Evolutionary conservation across 2,329 filamentous ascomycete genomes (phyloP), one percentile per base, ranked within the genome.

Genomic region (Aspergillus felis): DNA sequence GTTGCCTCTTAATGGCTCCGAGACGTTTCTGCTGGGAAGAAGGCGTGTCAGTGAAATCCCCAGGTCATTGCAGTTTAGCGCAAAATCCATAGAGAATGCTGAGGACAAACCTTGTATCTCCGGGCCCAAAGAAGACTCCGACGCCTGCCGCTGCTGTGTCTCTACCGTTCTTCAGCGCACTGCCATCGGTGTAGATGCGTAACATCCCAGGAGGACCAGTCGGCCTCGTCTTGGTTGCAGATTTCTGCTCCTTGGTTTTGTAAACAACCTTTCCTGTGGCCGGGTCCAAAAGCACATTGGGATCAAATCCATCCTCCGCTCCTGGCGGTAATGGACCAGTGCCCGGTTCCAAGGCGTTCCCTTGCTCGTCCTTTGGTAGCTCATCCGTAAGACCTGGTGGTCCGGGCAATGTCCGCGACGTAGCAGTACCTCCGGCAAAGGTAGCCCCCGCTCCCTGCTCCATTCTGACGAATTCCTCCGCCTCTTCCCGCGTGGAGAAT

Each of bases 1-100:
- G 17, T 82, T 79, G 52, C 91, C 91, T 53, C 81, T 76, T 2
- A 97, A 83, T 3, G 87, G 85, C 74, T 95, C 92, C 12, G 90
- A 90, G 25, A 96, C 76, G 67, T 89, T 89, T 64, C 85, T 87
- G 67, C 73, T 70, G 44, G 61, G 59, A 57, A 54, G 41, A 10
- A 17, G 53, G 65, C 61, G 61, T 54, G 59, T 73, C 53, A 71
- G 68, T 67, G 56, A 61, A 57, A 44, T 10, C 8, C 4, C 41
- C 22, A 12, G 22, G 22, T 9, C 41, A 20, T 20, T 12, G n/a
- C 22, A 22, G n/a, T 52, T 60, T 17, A 9, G 10, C n/a, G 10
- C 54, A 53, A 41, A 48, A 17, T 9, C 14, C 24, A 55, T 56
- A 50, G 50, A 32, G 46, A 53, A 44, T 46, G 50, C 47, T 60